Base-by-base conservation (phyloP, 2,329 filamentous ascomycete genomes). In the Arachnomyces sp. region DNA sequence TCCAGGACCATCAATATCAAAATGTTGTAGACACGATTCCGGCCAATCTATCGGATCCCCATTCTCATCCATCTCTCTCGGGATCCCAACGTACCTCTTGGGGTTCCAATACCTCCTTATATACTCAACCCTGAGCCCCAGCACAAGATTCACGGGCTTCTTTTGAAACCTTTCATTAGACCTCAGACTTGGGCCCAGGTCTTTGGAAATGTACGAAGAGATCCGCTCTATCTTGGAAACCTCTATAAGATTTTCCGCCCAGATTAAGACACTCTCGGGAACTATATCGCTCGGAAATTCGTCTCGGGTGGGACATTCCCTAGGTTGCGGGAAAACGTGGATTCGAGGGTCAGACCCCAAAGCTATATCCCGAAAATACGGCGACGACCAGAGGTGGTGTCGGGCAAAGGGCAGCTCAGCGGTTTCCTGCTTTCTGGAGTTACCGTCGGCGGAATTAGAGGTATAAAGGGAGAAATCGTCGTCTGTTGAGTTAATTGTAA, bases 1-100 rank as follows among this genome's bases (percentile, higher is more conserved):
- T 17, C 25, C 15, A 12, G 38, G 38, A 4, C 38, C 38, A 13
- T 35, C 18, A 16, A 40, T 40, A 7, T 40, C 25, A 17, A 34
- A 40, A 29, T 31, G 13, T 14, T 28, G 18, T n/a, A 40, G 12
- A 16, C 29, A 17, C n/a, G 15, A 21, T 12, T 35, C 18, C 7
- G 31, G 18, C 31, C n/a, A 14, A 2, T 40, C 30, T 9, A 4
- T n/a, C 14, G 6, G 16, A 30, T 35, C 16, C 21, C 21, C 29
- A 34, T 32, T 6, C 14, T 28, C 17, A 6, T 7, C 11, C 17
- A 13, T 9, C 11, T 12, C 11, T 7, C n/a, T 14, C 17, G 5
- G 21, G 21, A 28, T 12, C 13, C 38, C 38, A 12, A 35, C n/a
- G 29, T 35, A 29, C 14, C 31, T 18, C 17, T 35, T 30, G n/a